Evolutionary conservation across 1,284 basidiomycete species (phyloP).

Genomic region (Tilletia caries): DNA sequence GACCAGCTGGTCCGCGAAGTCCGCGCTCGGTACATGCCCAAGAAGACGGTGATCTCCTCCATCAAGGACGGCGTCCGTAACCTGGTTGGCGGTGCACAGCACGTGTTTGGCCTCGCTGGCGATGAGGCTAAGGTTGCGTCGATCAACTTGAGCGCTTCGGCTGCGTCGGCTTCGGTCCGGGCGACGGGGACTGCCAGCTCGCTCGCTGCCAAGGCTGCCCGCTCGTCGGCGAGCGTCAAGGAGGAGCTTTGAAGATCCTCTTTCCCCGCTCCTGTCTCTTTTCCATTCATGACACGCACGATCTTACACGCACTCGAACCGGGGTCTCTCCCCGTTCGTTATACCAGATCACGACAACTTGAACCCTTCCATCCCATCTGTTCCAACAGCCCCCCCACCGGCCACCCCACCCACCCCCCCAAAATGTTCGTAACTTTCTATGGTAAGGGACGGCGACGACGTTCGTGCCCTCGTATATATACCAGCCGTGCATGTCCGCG

Average conservation of each 20-base stretch:
- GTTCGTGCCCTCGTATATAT: too few species aligned
- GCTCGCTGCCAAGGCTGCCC: conserved; percentile 2
- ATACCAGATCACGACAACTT: too few species aligned
- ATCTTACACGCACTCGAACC: too few species aligned
- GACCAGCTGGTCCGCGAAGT: conserved; percentile 47
- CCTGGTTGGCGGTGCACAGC: conserved; percentile 41
- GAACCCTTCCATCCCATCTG: too few species aligned
- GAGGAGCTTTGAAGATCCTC: conserved; percentile 29
- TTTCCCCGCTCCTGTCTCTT: too few species aligned
- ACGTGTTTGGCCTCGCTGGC: conserved; percentile 40
- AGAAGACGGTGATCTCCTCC: conserved; percentile 35
- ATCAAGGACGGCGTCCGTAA: conserved; percentile 44
- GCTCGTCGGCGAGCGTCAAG: conserved; percentile 25
- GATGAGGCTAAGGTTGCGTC: conserved; percentile 33
- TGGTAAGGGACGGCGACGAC: too few species aligned
- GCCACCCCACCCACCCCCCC: too few species aligned
- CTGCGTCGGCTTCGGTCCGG: conserved; percentile 26
- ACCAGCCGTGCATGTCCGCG: too few species aligned
- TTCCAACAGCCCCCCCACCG: too few species aligned
- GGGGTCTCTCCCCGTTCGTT: too few species aligned
- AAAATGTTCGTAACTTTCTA: too few species aligned
- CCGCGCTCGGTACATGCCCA: conserved; percentile 45
- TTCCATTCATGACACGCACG: too few species aligned
- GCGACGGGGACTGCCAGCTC: conserved; percentile 29
- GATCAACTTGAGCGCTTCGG: conserved; percentile 28